Base-by-base conservation (phyloP, 495 filamentous ascomycete species). In the Penicillium alfredii region DNA sequence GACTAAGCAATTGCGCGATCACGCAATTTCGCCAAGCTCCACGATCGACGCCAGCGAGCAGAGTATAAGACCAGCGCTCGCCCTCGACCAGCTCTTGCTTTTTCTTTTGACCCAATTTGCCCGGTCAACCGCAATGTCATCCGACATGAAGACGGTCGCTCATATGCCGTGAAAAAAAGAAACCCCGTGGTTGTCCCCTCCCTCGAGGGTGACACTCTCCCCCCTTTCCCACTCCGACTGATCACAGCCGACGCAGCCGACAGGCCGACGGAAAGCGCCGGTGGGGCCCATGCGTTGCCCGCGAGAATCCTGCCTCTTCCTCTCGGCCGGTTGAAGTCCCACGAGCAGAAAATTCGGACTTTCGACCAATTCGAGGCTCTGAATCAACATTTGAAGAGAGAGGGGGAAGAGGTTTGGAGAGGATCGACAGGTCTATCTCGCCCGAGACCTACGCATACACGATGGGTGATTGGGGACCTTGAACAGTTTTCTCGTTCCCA, bases 11-110 rank as follows among this genome's bases (percentile, higher is more conserved):
- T n/a, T n/a, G n/a, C 12, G 31, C 22, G 49, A 67, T 55, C 63
- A 67, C 61, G 63, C 61, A 54, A 64, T 67, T 60, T 16, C 40
- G 64, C 64, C 64, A 66, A 68, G 61, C 11, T 53, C 38, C 10
- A 38, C 35, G 44, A 48, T 45, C 47, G 35, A 48, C 49, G 27
- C 39, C 20, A 42, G 9, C 13, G 29, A 19, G 18, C 18, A 20
- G 27, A 55, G 51, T 66, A 68, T 62, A 64, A 62, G 46, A 50
- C 30, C 29, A 40, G 30, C 38, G 28, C 17, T 25, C 27, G 28
- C 40, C 47, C 46, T 45, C 44, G 4, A 48, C 17, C 19, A 27
- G 21, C 40, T 53, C 51, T 40, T 30, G 20, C 29, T 44, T 37
- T 35, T 26, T 40, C 17, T 42, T 44, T 28, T 23, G 38, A 28